Percentiles rank a stretch among this genome's conserved stretches.
phyloP scores from a whole-genome alignment of 495 filamentous ascomycete genomes.

The Aspergillus ellipticus region DNA sequence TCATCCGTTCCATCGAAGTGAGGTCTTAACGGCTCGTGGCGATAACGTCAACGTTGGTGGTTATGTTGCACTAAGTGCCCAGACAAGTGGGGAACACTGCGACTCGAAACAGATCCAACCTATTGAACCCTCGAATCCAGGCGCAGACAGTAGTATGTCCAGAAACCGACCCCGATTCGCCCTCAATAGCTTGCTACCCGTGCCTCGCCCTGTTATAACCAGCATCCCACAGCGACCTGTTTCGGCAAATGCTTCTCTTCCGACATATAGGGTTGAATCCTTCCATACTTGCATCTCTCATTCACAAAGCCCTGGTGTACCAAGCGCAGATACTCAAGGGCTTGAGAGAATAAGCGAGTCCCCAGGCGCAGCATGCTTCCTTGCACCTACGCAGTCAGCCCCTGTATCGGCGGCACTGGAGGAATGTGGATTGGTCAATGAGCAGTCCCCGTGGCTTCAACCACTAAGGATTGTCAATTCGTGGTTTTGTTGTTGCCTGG shows the following conservation, averaged over 20 bases:
- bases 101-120: background rate
- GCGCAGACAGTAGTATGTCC: background rate
- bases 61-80: background rate
- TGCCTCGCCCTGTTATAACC: background rate
- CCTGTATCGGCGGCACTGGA: background rate
- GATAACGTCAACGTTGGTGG: conserved; percentile 2
- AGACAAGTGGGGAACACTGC: background rate
- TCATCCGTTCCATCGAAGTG: conserved; percentile 34
- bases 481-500: conserved; percentile 20
- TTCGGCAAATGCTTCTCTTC: conserved; percentile 7
- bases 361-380: background rate
- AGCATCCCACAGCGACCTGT: background rate
- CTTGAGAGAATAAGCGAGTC: background rate
- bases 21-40: conserved; percentile 18
- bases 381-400: conserved; percentile 10
- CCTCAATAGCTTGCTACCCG: background rate
- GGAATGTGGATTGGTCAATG: background rate
- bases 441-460: conserved; percentile 6
- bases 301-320: background rate
- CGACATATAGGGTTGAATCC: conserved; percentile 5
- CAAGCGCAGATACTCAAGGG: background rate
- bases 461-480: conserved; percentile 5
- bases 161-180: background rate
- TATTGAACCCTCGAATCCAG: background rate
- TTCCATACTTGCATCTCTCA: conserved; percentile 8